Percentiles rank a stretch among this genome's conserved stretches.
phyloP scores from a whole-genome alignment of 306 rosid species.

The Quercus mongolica region DNA sequence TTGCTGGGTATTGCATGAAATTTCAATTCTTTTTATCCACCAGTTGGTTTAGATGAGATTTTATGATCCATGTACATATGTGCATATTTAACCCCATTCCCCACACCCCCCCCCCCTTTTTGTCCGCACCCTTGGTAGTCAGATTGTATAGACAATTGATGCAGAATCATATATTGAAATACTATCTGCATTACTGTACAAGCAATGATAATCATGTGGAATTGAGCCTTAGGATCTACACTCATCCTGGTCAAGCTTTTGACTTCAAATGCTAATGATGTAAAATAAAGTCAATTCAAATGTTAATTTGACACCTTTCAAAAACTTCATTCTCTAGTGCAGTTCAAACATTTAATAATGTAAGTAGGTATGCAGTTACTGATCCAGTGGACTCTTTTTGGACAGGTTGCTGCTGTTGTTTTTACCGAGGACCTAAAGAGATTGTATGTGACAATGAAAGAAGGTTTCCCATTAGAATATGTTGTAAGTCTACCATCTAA shows the following conservation, averaged over 20 bases:
- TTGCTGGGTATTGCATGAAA: not conserved
- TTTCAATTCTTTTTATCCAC: conserved; percentile 11
- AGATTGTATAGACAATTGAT: not conserved
- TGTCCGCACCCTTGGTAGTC: too few relatives aligned
- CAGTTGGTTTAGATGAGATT: conserved; percentile 5
- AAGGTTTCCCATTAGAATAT: conserved; percentile 92
- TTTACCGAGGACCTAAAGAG: conserved; percentile 84
- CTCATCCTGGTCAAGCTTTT: not conserved
- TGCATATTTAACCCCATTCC: too few relatives aligned
- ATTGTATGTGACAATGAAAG: conserved; percentile 87
- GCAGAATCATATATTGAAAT: not conserved
- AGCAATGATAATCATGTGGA: not conserved
- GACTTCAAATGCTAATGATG: not conserved
- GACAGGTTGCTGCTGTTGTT: conserved; percentile 92
- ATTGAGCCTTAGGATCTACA: not conserved
- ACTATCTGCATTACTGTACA: not conserved
- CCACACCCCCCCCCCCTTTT: too few relatives aligned
- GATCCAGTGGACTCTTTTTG: conserved; percentile 33
- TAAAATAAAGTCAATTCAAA: not conserved
- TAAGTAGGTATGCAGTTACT: conserved; percentile 23
- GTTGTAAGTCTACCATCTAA: conserved; percentile 54
- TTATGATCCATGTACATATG: not conserved
- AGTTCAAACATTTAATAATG: conserved; percentile 5
- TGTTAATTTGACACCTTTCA: not conserved
- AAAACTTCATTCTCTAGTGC: conserved; percentile 15